Conservation (phyloP, 1,284 basidiomycete genomes). For the Moesziomyces globuligerus region DNA sequence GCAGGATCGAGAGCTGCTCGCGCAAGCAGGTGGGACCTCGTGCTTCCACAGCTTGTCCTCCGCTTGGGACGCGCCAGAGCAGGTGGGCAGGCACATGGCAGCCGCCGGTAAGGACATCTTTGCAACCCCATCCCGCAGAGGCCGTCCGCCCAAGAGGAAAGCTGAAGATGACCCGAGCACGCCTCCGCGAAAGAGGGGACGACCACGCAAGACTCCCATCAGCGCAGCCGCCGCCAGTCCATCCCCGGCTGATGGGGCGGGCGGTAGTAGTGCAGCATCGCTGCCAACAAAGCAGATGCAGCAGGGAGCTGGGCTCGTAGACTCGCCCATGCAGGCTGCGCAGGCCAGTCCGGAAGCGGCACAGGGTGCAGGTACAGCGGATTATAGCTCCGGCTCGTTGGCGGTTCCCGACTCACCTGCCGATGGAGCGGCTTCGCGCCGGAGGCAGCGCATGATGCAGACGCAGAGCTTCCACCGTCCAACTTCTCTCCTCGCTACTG, state of each 20-base stretch:
- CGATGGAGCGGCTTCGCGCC: constrained; percentile 15
- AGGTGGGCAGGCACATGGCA: constrained; percentile 4
- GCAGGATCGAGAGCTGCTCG: constrained; percentile 20
- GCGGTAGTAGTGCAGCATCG: too few species aligned
- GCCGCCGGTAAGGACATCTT: constrained; percentile 16
- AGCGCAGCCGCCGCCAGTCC: constrained; percentile 3
- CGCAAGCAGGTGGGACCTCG: constrained; percentile 27
- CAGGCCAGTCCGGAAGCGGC: background rate
- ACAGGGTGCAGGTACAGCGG: background rate
- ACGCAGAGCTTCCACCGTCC: constrained; percentile 2
- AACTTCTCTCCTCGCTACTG: constrained; percentile 13
- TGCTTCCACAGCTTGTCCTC: constrained; percentile 14
- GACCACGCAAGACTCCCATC: constrained; percentile 18
- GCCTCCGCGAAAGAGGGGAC: constrained; percentile 10
- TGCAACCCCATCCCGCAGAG: constrained; percentile 9
- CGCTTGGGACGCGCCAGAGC: constrained; percentile 13
- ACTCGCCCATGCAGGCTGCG: background rate
- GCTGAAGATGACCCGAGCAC: constrained; percentile 4
- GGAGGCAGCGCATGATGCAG: constrained; percentile 2
- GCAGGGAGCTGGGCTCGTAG: background rate
- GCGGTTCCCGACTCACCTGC: constrained; percentile 19
- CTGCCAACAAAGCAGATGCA: background rate
- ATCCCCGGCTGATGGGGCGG: background rate
- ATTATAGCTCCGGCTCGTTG: background rate
- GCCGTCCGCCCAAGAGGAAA: constrained; percentile 18